Base-by-base conservation (phyloP, 495 filamentous ascomycete species). In the Delitschia confertaspora region DNA sequence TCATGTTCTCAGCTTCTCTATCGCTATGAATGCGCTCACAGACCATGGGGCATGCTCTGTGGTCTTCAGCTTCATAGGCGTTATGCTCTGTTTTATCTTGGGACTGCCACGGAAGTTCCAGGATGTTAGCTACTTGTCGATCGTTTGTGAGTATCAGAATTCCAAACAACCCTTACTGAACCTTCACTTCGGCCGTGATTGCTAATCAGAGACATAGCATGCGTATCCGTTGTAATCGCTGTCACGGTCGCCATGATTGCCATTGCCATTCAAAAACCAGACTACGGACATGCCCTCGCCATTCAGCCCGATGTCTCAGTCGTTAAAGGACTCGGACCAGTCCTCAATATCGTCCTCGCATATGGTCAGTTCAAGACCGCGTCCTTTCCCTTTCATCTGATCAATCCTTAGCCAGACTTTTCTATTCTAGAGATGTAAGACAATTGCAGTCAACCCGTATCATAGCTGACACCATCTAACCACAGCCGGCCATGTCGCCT, bases 301-400 rank as follows among this genome's bases (percentile, higher is more conserved):
- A 26, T 55, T 1, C 31, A 45, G 33, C 5, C 45, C 34, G 23
- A 16, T 43, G 14, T 42, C 22, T 30, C 51, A 9, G 27, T 52
- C 49, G 8, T 47, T 19, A 33, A 51, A 58, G 42, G 24, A 50
- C 19, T 87, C 55, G 70, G 80, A 32, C 78, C 77, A 5, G 71
- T 83, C 24, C 75, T 74, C 46, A 85, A 85, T 63, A 82, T 87
- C 33, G 73, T 83, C 40, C 83, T 89, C 47, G 81, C 83, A 25
- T 81, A 76, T 63, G 72, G 72, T 65, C 45, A 13, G n/a, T n/a
- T 35, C 34, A 21, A 16, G 18, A 5, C 24, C 19, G 5, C 20
- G 16, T 25, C 1, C 14, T 21, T 13, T 14, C 16, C 11, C 16
- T 38, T 5, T 37, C 4, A 18, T 9, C 18, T 18, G 20, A 23